Conservation (phyloP, 768 basidiomycete species). For the Russula earlei region DNA sequence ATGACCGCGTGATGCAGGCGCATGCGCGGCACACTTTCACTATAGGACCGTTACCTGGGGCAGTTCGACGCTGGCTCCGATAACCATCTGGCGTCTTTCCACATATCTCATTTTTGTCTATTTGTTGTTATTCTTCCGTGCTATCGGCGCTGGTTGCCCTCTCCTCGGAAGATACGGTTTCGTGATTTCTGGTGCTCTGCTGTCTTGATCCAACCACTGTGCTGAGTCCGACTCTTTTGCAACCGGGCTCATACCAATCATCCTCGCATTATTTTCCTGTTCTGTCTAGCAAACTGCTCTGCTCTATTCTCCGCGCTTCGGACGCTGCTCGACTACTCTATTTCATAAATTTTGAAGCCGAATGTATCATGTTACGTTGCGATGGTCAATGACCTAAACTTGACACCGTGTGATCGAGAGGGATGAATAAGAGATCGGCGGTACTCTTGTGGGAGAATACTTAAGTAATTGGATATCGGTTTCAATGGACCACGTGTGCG, state of each 20-base stretch:
- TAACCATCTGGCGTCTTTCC: neutral
- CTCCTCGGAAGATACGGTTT: neutral
- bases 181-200: neutral
- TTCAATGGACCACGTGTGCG: conserved; percentile 7
- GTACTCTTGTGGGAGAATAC: neutral
- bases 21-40: conserved; percentile 1
- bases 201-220: neutral
- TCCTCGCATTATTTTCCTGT: neutral
- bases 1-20: conserved; percentile 8
- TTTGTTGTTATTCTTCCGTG: neutral
- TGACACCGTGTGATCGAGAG: neutral
- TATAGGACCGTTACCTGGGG: conserved; percentile 1
- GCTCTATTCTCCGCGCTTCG: neutral
- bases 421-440: conserved; percentile 2
- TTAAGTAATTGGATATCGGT: too few species aligned
- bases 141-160: neutral
- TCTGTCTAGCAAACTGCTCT: neutral
- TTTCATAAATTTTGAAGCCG: conserved; percentile 4
- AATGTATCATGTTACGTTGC: conserved; percentile 3
- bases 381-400: neutral
- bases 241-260: neutral
- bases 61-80: conserved; percentile 13
- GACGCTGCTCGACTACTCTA: neutral
- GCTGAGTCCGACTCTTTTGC: neutral
- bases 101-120: neutral